These are phyloP conservation scores for Aspergillus versicolor DNA, from an alignment of 2,329 filamentous ascomycete species.

Conservation along the genomic window DNA sequence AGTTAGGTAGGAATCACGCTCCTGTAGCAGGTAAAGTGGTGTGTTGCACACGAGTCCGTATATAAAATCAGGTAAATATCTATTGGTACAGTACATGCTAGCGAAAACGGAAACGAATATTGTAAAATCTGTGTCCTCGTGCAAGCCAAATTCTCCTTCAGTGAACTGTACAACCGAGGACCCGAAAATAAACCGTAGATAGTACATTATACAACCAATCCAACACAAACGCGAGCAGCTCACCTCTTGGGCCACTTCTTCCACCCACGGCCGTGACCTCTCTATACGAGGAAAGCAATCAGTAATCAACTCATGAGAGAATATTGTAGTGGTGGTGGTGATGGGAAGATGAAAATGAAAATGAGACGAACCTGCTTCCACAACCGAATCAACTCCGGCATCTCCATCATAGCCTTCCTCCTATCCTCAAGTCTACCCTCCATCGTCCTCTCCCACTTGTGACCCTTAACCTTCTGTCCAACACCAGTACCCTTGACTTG, in stretches of 20 bases:
- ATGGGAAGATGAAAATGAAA: neutral
- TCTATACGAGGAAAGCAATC: constrained; percentile 45
- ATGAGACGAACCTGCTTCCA: constrained; percentile 79
- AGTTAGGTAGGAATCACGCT: neutral
- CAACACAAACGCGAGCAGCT: constrained; percentile 14
- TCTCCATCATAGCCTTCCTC: constrained; percentile 88
- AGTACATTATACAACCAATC: constrained; percentile 16
- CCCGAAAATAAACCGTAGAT: constrained; percentile 14
- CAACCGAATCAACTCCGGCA: constrained; percentile 85
- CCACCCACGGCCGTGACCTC: constrained; percentile 71
- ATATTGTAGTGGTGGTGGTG: neutral
- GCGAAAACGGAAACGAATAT: neutral
- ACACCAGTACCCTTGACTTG: constrained; percentile 90
- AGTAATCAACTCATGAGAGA: constrained; percentile 26
- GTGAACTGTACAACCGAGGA: constrained; percentile 9
- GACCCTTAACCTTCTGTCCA: constrained; percentile 92
- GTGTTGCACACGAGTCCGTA: constrained; percentile 8
- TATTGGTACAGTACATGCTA: constrained; percentile 22
- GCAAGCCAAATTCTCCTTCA: constrained; percentile 8
- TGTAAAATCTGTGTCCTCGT: constrained; percentile 14
- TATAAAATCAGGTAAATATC: constrained; percentile 11
- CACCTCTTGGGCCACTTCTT: constrained; percentile 67
- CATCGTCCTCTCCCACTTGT: constrained; percentile 85
- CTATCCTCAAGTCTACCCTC: constrained; percentile 81
- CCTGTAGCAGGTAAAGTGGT: neutral